Conservation (phyloP, 1,139 yeast species). For the Kodamaea fungicola region DNA sequence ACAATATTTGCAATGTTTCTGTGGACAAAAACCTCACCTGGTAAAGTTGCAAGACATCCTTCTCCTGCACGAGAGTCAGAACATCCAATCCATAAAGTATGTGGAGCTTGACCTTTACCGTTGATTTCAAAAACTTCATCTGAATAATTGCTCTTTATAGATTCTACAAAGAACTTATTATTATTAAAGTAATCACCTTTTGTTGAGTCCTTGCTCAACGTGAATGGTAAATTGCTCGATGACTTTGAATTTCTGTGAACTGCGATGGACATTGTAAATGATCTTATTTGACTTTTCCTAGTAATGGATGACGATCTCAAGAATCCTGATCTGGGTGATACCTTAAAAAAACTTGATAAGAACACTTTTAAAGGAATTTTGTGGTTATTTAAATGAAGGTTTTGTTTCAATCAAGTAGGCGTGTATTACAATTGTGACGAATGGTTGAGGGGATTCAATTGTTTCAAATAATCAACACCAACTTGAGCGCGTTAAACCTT, state of each 20-base stretch:
- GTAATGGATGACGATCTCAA: background rate
- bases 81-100: conserved; percentile 94
- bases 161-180: conserved; percentile 66
- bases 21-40: conserved; percentile 94
- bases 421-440: background rate
- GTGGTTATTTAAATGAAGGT: conserved; percentile 1
- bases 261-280: conserved; percentile 3
- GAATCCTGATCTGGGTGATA: conserved; percentile 1
- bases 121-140: conserved; percentile 60
- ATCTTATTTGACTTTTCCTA: background rate
- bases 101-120: conserved; percentile 87
- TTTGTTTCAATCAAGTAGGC: background rate
- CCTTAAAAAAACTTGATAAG: conserved; percentile 1
- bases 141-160: conserved; percentile 58
- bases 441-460: too few relatives aligned
- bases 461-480: too few relatives aligned
- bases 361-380: conserved; percentile 2
- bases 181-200: conserved; percentile 63
- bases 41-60: conserved; percentile 70
- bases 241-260: conserved; percentile 1
- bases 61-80: conserved; percentile 92
- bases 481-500: too few relatives aligned
- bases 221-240: conserved; percentile 44
- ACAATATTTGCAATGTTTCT: conserved; percentile 88
- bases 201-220: conserved; percentile 53